Conservation (phyloP, 257 asterid species). For the Solanum arcanum region DNA sequence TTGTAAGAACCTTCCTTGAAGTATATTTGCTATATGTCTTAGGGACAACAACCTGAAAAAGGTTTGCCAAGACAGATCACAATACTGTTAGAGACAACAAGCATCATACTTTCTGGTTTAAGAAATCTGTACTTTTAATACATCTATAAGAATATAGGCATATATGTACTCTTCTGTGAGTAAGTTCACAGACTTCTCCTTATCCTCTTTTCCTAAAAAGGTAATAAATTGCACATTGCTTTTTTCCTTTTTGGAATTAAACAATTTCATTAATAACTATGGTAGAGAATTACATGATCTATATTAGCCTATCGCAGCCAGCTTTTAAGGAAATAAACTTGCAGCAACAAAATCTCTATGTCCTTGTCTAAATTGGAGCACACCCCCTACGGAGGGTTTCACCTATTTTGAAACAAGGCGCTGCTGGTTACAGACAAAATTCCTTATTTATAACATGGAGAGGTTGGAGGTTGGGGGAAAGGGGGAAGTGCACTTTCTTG, state of each 20-base stretch:
- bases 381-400: background rate
- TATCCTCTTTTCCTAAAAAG: background rate
- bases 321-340: background rate
- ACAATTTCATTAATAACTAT: background rate
- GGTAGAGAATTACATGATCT: background rate
- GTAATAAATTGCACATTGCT: background rate
- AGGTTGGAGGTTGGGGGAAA: background rate
- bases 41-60: conserved; percentile 88
- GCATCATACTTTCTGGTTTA: background rate
- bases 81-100: background rate
- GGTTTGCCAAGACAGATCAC: background rate
- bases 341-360: background rate
- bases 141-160: background rate
- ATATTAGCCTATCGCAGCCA: background rate
- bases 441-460: background rate
- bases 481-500: background rate
- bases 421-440: background rate
- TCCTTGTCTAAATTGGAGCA: background rate
- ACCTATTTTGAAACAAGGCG: background rate
- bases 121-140: background rate
- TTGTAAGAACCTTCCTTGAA: conserved; percentile 94
- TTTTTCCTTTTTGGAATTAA: background rate
- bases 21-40: conserved; percentile 71
- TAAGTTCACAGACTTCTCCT: background rate
- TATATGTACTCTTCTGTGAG: background rate